Percentiles rank a stretch among this genome's conserved stretches.
phyloP scores from a whole-genome alignment of 768 basidiomycete genomes.

The Tephrocybe rancida region DNA sequence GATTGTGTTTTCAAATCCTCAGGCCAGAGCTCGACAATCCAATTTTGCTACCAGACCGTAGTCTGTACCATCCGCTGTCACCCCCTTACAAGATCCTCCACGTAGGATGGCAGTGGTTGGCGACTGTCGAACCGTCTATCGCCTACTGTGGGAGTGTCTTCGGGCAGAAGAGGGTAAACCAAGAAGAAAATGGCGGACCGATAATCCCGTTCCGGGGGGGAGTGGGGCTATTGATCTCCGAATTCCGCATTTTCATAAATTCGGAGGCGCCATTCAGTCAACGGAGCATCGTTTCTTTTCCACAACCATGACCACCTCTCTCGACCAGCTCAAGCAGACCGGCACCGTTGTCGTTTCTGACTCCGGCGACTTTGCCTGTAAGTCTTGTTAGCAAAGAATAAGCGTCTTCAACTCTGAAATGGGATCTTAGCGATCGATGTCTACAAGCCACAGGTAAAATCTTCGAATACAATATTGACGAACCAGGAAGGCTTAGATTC shows the following conservation, averaged over 20 bases:
- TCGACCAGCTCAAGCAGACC: conserved; percentile 84
- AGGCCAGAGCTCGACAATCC: too few species aligned
- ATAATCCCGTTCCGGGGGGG: background rate
- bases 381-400: conserved; percentile 26
- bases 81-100: too few species aligned
- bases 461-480: background rate
- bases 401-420: conserved; percentile 3
- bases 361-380: conserved; percentile 93
- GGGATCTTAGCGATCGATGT: conserved; percentile 76
- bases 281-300: conserved; percentile 5
- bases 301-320: conserved; percentile 73
- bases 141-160: too few species aligned
- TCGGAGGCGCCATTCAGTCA: background rate
- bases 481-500: background rate
- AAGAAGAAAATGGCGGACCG: background rate
- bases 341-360: conserved; percentile 98
- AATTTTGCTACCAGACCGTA: too few species aligned
- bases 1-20: too few species aligned
- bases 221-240: conserved; percentile 14
- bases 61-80: too few species aligned
- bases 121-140: too few species aligned
- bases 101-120: too few species aligned
- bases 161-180: too few species aligned
- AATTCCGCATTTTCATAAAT: conserved; percentile 9
- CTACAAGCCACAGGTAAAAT: conserved; percentile 87